Evolutionary conservation across 2,329 filamentous ascomycete species (phyloP).

Genomic region (Verticillium longisporum): DNA sequence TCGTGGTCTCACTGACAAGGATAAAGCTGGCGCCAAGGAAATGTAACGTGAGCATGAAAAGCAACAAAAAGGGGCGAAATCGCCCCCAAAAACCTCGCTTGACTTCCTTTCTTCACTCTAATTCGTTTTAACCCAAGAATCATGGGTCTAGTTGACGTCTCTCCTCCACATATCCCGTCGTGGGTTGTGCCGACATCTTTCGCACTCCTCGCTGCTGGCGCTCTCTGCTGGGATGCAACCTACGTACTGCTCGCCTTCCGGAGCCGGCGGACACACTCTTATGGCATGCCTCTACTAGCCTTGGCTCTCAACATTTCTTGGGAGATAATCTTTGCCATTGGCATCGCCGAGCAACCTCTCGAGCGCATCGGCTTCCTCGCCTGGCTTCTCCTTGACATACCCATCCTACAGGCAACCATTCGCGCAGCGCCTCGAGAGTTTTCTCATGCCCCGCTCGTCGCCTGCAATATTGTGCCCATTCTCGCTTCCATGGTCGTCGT

Average conservation of each 20-base stretch:
- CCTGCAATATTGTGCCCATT: conserved; percentile 29
- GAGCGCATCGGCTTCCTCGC: conserved; percentile 36
- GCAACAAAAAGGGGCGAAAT: no score
- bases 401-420: conserved; percentile 37
- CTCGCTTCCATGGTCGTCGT: conserved; percentile 26
- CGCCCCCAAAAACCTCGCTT: no score
- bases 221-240: conserved; percentile 31
- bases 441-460: conserved; percentile 30
- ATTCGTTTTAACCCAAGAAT: neutral
- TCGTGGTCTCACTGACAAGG: no score
- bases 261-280: conserved; percentile 38
- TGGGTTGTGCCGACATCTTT: conserved; percentile 31
- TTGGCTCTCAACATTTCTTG: conserved; percentile 44
- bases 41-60: no score
- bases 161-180: conserved; percentile 10
- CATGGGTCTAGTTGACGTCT: conserved; percentile 1
- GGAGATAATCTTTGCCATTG: conserved; percentile 42
- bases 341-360: conserved; percentile 33
- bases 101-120: neutral
- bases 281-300: conserved; percentile 41
- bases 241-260: conserved; percentile 42
- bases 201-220: conserved; percentile 25
- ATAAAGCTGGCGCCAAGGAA: no score
- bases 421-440: conserved; percentile 36
- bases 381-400: conserved; percentile 43